Evolutionary conservation across 805 yeast genomes (phyloP).

Genomic region (Teunomyces aglyptinius): DNA sequence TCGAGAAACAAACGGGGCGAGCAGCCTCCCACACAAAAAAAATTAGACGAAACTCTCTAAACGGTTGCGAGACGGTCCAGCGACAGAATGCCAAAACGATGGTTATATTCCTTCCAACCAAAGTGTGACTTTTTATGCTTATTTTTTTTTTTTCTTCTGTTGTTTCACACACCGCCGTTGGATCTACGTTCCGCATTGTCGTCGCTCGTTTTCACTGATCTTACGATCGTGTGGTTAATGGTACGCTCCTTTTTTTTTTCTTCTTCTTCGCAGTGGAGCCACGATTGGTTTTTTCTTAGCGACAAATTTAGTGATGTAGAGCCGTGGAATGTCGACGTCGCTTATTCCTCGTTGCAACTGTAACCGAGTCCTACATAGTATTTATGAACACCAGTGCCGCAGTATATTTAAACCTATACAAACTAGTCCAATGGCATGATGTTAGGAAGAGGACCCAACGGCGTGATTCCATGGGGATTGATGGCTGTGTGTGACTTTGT

Average conservation of each 20-base stretch:
- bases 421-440: conserved; percentile 38
- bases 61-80: background rate
- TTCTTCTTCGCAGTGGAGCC: too few relatives aligned
- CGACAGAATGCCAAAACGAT: too few relatives aligned
- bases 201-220: background rate
- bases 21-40: background rate
- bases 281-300: background rate
- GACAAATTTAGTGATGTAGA: background rate
- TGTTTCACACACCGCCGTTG: background rate
- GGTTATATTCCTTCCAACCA: too few relatives aligned
- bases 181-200: background rate
- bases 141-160: background rate
- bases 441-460: conserved; percentile 83
- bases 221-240: background rate
- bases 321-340: too few relatives aligned
- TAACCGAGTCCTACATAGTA: too few relatives aligned
- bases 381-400: too few relatives aligned
- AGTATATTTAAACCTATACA: background rate
- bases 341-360: too few relatives aligned
- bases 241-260: too few relatives aligned
- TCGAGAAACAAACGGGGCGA: conserved; percentile 1
- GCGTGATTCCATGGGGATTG: conserved; percentile 82
- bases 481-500: conserved; percentile 79
- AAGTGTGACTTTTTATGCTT: background rate
- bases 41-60: background rate